Percentiles rank a stretch among this genome's conserved stretches.
These are phyloP conservation scores for Tylopilus vinaceipallidus DNA, from an alignment of 768 basidiomycete genomes.

Conservation along the genomic window DNA sequence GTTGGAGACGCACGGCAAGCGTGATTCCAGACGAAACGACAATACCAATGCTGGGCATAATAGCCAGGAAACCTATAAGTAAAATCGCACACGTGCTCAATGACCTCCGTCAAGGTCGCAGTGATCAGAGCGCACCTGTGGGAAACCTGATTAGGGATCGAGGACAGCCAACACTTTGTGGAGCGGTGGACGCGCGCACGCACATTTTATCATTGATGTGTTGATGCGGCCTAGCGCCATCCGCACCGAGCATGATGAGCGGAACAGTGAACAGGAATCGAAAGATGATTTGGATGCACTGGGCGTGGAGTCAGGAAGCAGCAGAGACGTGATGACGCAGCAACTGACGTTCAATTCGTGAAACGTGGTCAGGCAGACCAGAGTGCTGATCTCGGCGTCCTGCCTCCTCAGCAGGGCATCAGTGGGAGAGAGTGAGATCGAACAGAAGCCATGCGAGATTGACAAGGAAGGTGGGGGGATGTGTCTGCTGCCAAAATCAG, in stretches of 20 bases:
- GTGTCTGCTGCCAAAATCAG: conserved; percentile 67
- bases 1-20: conserved; percentile 50
- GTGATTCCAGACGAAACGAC: conserved; percentile 72
- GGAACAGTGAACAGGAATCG: conserved; percentile 71
- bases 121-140: conserved; percentile 13
- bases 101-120: no score
- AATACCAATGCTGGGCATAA: conserved; percentile 58
- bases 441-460: conserved; percentile 47
- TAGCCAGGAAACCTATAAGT: conserved; percentile 58
- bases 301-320: neutral
- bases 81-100: neutral
- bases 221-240: conserved; percentile 61
- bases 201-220: conserved; percentile 64
- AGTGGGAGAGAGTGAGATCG: neutral
- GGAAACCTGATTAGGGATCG: conserved; percentile 21
- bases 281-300: conserved; percentile 72
- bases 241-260: conserved; percentile 61
- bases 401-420: conserved; percentile 44
- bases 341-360: conserved; percentile 75
- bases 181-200: no score
- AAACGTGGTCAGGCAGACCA: conserved; percentile 75
- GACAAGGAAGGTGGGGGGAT: conserved; percentile 63
- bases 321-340: neutral
- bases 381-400: conserved; percentile 61
- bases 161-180: no score